Base-by-base conservation (phyloP, 176 grass and related monocot genomes). In the Aegilops longissima region DNA sequence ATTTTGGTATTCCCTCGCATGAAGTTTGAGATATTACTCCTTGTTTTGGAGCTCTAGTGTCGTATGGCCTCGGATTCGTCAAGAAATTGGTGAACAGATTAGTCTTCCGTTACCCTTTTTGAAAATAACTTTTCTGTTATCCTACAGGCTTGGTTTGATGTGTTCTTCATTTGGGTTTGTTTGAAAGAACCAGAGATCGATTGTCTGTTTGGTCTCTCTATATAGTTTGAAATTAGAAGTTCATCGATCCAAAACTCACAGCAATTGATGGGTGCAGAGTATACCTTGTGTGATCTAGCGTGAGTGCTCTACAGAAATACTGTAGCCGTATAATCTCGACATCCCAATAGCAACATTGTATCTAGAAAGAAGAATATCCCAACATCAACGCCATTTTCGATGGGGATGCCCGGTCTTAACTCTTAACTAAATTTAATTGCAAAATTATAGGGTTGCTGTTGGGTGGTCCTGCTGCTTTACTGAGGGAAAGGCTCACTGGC, bases 361-460 rank as follows among this genome's bases (percentile, higher is more conserved):
- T 40, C 38, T 36, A 25, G 40, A 45, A 14, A 45, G 40, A 45
- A 8, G 40, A 74, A 74, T 38, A 73, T 64, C 81, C 61, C 62
- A 21, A 56, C 39, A 42, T 39, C 70, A 76, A 68, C 54, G 39
- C 62, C 77, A 85, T 85, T 85, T 72, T 67, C 24, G 18, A 88
- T 91, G 30, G 86, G 39, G 62, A 88, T 80, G 87, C 52, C 71
- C n/a, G 40, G 38, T 33, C 77, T 85, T 77, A 76, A 42, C 51
- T 70, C 45, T 30, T 75, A 75, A 76, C 24, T 30, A 30, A 84
- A 76, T 86, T 80, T 79, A 72, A 81, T 76, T 80, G 90, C 65
- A 65, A 33, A 82, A 88, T 88, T 88, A 91, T 88, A 85, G 54
- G 82, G 76, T 75, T 27, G 78, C 77, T 88, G 86, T 82, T 77